Base-by-base conservation (phyloP, 1,284 basidiomycete genomes). In the Phylloboletellus chloephorus region DNA sequence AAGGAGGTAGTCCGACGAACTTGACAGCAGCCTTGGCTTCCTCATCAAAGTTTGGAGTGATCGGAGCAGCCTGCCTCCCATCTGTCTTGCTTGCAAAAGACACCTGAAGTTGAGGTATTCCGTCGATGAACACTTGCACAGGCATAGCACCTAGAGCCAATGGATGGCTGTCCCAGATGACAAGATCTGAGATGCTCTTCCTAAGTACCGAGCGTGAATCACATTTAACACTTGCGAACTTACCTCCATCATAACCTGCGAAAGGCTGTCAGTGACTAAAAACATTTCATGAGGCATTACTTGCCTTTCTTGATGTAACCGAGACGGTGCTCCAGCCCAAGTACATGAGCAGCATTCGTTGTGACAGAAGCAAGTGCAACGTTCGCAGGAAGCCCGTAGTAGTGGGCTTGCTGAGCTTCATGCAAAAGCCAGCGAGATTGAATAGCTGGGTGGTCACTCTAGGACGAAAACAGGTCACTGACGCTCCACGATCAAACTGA, bases 81-180 rank as follows among this genome's bases (percentile, higher is more conserved):
- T 52, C 46, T 2, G 73, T 71, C 52, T 83, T 84, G 28, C 58
- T 48, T 12, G 66, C 51, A n/a, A 68, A 58, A 0, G 73, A 64
- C 1, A 52, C 44, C 10, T 60, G 46, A 12, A 84, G 53, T 52
- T 85, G 82, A 3, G 73, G 66, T 32, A 83, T 76, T 6, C 82
- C 82, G 48, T 85, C 82, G 26, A 84, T 77, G 57, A 76, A 78
- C 9, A 85, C 81, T 56, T 85, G 80, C 24, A 65, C 76, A 54
- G 76, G 91, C 53, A 75, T 87, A 53, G 69, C 76, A 7, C 82
- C 82, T 3, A 92, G 69, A 0, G 79, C 67, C 20, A 94, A 72
- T 0, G 90, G 90, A 62, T 91, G 89, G 16, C 78, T 82, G 52
- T 93, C 88, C 90, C 91, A 94, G 4, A 94, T 71, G 12, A 92